These are phyloP conservation scores for Mortierella claussenii DNA, from an alignment of 192 early-diverging fungal species.

Conservation along the genomic window DNA sequence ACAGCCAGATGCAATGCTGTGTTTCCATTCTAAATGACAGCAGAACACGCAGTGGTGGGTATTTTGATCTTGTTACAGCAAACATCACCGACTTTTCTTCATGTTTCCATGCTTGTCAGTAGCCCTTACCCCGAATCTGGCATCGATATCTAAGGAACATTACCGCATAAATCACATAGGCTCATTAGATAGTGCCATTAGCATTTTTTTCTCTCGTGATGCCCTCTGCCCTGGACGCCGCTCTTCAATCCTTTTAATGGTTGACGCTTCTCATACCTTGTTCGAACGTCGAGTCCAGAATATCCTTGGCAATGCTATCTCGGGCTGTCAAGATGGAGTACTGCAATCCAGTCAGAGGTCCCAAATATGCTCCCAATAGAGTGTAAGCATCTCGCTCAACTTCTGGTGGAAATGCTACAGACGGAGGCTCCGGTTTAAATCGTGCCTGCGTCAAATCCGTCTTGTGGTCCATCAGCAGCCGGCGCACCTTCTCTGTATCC, in stretches of 20 bases:
- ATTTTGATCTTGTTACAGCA: too few species aligned
- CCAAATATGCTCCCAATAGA: constrained; percentile 75
- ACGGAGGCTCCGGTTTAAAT: constrained; percentile 22
- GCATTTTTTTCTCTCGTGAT: too few species aligned
- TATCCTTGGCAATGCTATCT: constrained; percentile 73
- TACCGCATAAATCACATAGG: too few species aligned
- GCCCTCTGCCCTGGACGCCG: too few species aligned
- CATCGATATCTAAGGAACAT: constrained; percentile 75
- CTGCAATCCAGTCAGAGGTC: constrained; percentile 69
- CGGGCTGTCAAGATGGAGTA: constrained; percentile 69
- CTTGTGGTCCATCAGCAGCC: constrained; percentile 44
- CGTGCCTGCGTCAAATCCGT: constrained; percentile 37
- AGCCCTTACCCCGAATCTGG: constrained; percentile 64
- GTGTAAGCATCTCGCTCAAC: constrained; percentile 74
- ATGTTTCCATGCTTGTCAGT: background rate
- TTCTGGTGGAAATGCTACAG: constrained; percentile 37
- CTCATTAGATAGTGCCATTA: too few species aligned
- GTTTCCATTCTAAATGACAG: constrained; percentile 64
- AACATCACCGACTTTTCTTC: background rate
- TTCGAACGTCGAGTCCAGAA: constrained; percentile 70
- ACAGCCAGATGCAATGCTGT: constrained; percentile 79
- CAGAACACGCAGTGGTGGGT: background rate
- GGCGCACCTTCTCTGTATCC: constrained; percentile 51
- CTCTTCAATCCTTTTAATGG: too few species aligned
- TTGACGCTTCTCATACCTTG: constrained; percentile 51